phyloP scores from a whole-genome alignment of 208 protist species.

The Novymonas esmeraldas region DNA sequence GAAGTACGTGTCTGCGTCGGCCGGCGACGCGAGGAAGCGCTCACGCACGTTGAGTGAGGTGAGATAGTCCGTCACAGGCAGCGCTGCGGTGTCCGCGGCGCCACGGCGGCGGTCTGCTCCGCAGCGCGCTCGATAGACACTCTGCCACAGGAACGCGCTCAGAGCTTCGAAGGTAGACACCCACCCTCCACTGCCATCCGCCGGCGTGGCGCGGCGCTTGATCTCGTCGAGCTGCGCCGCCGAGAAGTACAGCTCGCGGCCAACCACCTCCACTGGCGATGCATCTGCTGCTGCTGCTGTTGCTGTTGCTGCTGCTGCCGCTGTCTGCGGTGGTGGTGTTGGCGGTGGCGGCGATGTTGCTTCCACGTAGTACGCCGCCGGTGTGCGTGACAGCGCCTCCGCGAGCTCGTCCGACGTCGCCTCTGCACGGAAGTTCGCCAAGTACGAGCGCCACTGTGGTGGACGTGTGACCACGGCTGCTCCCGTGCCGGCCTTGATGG shows the following conservation, averaged over 20 bases:
- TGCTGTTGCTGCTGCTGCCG: neutral
- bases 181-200: slow-evolving; percentile 2
- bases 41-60: slow-evolving; percentile 26
- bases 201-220: slow-evolving; percentile 9
- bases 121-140: slow-evolving; percentile 22
- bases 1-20: slow-evolving; percentile 22
- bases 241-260: slow-evolving; percentile 34
- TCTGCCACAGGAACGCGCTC: slow-evolving; percentile 27
- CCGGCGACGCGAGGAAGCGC: slow-evolving; percentile 1
- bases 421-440: neutral
- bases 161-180: slow-evolving; percentile 30
- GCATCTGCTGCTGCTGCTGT: neutral
- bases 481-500: neutral
- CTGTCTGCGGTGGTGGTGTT: neutral
- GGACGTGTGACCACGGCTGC: neutral
- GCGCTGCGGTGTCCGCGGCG: neutral
- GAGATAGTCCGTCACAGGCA: slow-evolving; percentile 19
- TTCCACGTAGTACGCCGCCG: neutral
- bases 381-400: slow-evolving; percentile 7
- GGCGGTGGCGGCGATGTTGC: too few relatives aligned
- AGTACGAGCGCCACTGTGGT: slow-evolving; percentile 13
- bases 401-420: neutral
- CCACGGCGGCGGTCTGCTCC: neutral
- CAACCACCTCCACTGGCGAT: neutral
- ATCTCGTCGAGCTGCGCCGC: slow-evolving; percentile 18